Evolutionary conservation across 2,329 filamentous ascomycete genomes (phyloP).

Genomic region (Beauveria scarabaeidicola): DNA sequence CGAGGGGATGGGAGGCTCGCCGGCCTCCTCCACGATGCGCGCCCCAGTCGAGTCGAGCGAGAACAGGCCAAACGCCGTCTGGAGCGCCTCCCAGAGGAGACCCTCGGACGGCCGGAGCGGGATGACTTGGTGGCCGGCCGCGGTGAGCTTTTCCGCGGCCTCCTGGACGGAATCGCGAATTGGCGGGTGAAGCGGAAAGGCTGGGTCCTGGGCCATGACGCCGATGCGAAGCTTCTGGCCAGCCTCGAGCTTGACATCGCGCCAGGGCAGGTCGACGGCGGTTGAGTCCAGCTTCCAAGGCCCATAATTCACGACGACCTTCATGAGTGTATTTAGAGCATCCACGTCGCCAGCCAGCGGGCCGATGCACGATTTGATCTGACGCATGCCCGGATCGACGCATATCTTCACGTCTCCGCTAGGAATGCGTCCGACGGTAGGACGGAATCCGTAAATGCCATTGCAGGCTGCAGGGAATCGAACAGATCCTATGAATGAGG

Average conservation of each 20-base stretch:
- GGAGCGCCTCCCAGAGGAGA: conserved; percentile 11
- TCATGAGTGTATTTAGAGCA: conserved; percentile 33
- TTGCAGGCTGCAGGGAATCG: conserved; percentile 44
- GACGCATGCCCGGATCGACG: conserved; percentile 12
- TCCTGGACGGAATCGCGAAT: conserved; percentile 35
- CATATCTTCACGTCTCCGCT: conserved; percentile 13
- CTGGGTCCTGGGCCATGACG: conserved; percentile 36
- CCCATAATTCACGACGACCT: conserved; percentile 27
- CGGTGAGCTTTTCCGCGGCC: conserved; percentile 29
- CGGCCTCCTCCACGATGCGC: conserved; percentile 7
- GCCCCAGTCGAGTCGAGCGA: not conserved
- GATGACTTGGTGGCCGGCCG: conserved; percentile 37
- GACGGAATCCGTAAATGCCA: conserved; percentile 46
- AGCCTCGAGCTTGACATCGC: conserved; percentile 17
- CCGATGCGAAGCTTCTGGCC: conserved; percentile 34
- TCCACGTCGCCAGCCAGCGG: conserved; percentile 33
- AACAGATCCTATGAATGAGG: conserved; percentile 35
- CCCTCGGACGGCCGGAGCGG: conserved; percentile 20
- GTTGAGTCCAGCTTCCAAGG: conserved; percentile 38
- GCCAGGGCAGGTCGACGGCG: conserved; percentile 38
- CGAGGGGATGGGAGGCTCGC: conserved; percentile 11
- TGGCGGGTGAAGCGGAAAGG: conserved; percentile 42
- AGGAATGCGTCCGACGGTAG: conserved; percentile 50
- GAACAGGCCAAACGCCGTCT: not conserved
- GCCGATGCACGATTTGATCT: conserved; percentile 31